Evolutionary conservation across 768 basidiomycete genomes (phyloP), one percentile per base, ranked within the genome.

Genomic region (Suillus subluteus): DNA sequence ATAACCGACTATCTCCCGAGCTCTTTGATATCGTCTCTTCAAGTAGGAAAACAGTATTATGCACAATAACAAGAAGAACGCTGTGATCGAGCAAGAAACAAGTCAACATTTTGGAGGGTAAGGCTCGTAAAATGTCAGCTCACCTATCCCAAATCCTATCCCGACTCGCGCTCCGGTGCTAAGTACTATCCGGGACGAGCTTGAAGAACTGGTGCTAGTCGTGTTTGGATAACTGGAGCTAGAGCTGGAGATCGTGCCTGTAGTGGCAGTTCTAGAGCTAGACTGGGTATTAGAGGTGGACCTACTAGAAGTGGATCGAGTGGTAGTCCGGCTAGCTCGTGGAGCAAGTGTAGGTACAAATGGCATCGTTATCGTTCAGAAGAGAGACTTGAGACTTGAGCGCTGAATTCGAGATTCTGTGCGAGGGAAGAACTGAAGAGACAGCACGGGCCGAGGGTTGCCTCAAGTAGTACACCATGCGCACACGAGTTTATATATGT

Each of bases 71-170:
- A 62, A 41, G 6, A 54, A 63, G 26, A 65, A 56, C 30, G 26
- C 67, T 67, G 32, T 0, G 18, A 32, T 59, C 12, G 15, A 48
- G 40, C 55, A 30, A 63, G 2, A 23, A 40, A 54, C 18, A 15
- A 58, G 32, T 66, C 37, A 52, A 30, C 4, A 50, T 26, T 32
- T 40, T 58, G 11, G 52, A 40, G 23, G 13, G 9, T 18, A 40
- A 35, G 13, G 30, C 5, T 59, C 23, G 11, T 13, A 23, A 13
- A 37, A 65, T 26, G 58, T 3, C 2, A 18, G 70, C 72, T 62
- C 62, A 75, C 76, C 37, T 35, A 70, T 63, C 1, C 71, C 74
- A 35, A 78, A 66, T 7, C 71, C 72, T 5, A 78, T 70, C 2
- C 75, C 76, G 48, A 71, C 73, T 6, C 75, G 65, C 6, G 69